phyloP scores from a whole-genome alignment of 2,329 filamentous ascomycete genomes.

The Capronia americana region DNA sequence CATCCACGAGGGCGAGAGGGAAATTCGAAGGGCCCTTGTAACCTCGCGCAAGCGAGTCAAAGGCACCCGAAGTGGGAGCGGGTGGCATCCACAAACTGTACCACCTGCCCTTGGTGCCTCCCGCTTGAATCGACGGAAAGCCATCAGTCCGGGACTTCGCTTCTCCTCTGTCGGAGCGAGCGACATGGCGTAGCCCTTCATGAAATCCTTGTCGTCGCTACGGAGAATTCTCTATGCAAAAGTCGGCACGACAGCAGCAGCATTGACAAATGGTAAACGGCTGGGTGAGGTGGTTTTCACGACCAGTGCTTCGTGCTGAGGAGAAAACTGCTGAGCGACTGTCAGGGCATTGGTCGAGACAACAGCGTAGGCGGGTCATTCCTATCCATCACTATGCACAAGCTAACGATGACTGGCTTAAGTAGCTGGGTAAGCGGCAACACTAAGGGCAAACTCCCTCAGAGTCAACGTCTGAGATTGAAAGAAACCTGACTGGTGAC shows the following conservation, averaged over 20 bases:
- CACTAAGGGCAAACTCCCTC: conserved; percentile 18
- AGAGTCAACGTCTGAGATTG: background rate
- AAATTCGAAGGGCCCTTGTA: conserved; percentile 24
- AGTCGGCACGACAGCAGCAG: background rate
- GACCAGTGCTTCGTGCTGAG: conserved; percentile 12
- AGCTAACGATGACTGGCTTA: conserved; percentile 27
- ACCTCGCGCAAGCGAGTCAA: conserved; percentile 13
- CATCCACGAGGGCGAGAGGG: conserved; percentile 19
- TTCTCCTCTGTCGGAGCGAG: background rate
- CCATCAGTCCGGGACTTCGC: background rate
- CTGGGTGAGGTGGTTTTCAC: background rate
- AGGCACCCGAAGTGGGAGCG: conserved; percentile 10
- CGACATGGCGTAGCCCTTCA: background rate
- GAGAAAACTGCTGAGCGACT: conserved; percentile 9
- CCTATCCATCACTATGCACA: conserved; percentile 18
- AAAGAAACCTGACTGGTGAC: background rate
- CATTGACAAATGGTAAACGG: background rate
- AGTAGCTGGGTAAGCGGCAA: conserved; percentile 25
- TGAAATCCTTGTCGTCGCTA: background rate
- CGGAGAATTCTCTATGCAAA: background rate
- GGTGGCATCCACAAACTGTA: conserved; percentile 4
- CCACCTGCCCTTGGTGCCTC: background rate
- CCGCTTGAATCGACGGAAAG: background rate
- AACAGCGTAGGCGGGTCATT: conserved; percentile 25
- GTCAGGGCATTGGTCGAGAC: conserved; percentile 16